Base-by-base conservation (phyloP, 805 yeast genomes). In the Saturnispora besseyi region DNA sequence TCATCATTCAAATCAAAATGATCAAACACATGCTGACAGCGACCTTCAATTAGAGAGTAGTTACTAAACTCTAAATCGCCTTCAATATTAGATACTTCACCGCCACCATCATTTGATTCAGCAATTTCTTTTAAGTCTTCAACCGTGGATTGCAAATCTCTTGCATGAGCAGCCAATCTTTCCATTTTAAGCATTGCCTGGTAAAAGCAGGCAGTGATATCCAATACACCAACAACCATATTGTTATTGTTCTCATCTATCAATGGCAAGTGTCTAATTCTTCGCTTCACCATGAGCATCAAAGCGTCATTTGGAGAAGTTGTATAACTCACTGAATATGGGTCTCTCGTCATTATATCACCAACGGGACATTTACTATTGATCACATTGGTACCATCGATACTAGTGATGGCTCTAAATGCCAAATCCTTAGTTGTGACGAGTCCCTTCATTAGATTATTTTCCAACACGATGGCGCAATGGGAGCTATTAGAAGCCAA, bases 381-480 rank as follows among this genome's bases (percentile, higher is more conserved):
- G 2, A 33, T 13, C 22, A 63, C 40, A 6, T 61, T 66, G 24
- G 52, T 46, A 0, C 71, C 70, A 32, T 8, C 11, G 2, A 11
- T n/a, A 12, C 34, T 32, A 32, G 34, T n/a, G 13, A 67, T 65
- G 4, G 69, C 74, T 34, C 73, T 62, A 37, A 70, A 70, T 0
- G 76, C 76, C n/a, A 73, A 57, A 55, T 73, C 78, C 51, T 71
- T 72, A 0, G 77, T 71, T 1, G 78, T 73, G 44, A 71, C 62
- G 7, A 73, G 57, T 1, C 77, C 21, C 70, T 54, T 45, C 59
- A 59, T 5, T 56, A 58, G 4, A 63, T 52, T 8, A 45, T 53
- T 33, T 50, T 62, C 65, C 37, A 61, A 66, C 12, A 73, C 71
- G 5, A 72, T 58, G 3, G 71, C 64, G 56, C 76, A 73, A 52